Evolutionary conservation across 345 rosid genomes (phyloP), one percentile per base, ranked within the genome.

Genomic region (Arabidopsis suecica): DNA sequence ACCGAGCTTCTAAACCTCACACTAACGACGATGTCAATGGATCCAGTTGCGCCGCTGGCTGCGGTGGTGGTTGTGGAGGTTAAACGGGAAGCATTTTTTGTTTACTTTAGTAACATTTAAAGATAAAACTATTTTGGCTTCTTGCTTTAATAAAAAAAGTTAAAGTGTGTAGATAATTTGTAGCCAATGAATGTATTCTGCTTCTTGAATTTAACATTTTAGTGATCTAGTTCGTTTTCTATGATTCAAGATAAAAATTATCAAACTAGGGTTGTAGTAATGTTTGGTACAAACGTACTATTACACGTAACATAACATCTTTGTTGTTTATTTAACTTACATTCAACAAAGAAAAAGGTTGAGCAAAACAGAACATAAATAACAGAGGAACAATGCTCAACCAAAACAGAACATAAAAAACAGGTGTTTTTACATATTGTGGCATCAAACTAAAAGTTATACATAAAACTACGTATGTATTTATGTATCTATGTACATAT

Each of bases 11-110:
- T 64, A 81, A 82, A 1, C 6, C 85, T 57, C 73, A 78, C 0
- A 61, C 70, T 47, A 60, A 63, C 11, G 76, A 76, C 12, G 68
- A 78, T 7, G 70, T 67, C 32, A 61, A 78, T 23, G 83, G 69
- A 25, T 75, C 85, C 7, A 4, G 79, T 3, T 85, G 89, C 9
- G 78, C 59, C 0, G 82, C 82, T 9, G 88, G 72, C 0, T 86
- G 93, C 13, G 89, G 90, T 0, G 84, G 78, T 2, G 88, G 62
- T 42, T 88, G 88, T 66, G 89, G 92, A 18, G 88, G 78, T 5
- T 85, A 67, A 81, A 53, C 9, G 20, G 20, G n/a, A 28, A 7
- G 36, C 36, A 11, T 22, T 22, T 56, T 22, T 58, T 34, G 47
- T 33, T 44, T 22, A 28, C 3, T 18, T 48, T 16, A 53, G 8